Base-by-base conservation (phyloP, 2,329 filamentous ascomycete genomes). In the Xylaria arbuscula region DNA sequence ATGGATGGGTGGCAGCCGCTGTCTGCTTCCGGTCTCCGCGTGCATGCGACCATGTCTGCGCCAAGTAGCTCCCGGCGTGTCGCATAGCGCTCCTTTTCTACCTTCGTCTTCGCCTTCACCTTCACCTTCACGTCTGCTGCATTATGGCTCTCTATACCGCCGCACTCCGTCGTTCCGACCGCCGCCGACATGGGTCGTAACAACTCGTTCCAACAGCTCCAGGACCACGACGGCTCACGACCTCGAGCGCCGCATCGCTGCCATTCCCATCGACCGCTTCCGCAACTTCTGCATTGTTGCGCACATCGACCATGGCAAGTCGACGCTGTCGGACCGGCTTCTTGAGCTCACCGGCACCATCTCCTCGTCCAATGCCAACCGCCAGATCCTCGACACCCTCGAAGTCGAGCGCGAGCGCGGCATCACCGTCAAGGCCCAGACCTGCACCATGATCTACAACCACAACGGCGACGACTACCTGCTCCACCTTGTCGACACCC, bases 281-380 rank as follows among this genome's bases (percentile, higher is more conserved):
- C 91, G 96, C 71, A 99, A 99, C 81, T 99, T 99, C 80, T 99
- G 96, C 81, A 98, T 99, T 76, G 95, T 99, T 60, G 96, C 96
- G 10, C 96, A 99, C 80, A 97, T 99, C 78, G 96, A 99, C 80
- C 96, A 99, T 89, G 96, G 96, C 76, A 99, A 99, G 82, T 97
- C 93, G 78, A 99, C 96, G 4, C 89, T 99, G 62, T 95, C 92
- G 73, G 96, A 99, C 77, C 91, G 96, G 2, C 84, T 99, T 62
- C 87, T 99, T 70, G 96, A 99, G 84, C 85, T 97, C 72, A 99
- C 96, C 0, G 95, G 96, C 22, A 98, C 95, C 7, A 98, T 99
- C 72, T 84, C 92, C 74, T 87, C 92, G 0, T 94, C 93, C 68
- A 86, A 84, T 67, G 86, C 87, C 58, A 97, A 98, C 80, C 97